Evolutionary conservation across 768 basidiomycete species (phyloP), one percentile per base, ranked within the genome.

Genomic region (Plicaturopsis crispa): DNA sequence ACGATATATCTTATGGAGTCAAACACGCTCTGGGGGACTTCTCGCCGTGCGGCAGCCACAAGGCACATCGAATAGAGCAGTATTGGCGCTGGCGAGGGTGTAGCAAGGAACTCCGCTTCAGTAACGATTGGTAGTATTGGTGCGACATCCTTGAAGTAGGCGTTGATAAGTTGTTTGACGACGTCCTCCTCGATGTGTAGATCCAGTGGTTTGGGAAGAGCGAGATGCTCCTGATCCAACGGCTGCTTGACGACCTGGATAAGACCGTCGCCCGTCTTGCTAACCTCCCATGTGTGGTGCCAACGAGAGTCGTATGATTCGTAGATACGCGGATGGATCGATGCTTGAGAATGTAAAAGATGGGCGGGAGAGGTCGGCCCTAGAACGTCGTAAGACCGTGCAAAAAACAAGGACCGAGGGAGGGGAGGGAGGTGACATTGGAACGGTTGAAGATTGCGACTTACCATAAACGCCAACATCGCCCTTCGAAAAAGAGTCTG

Each of bases 61-160:
- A 91, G 80, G 59, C 92, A 97, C 61, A 98, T 92, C 24, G 89
- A 82, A 59, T 97, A 97, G 16, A 98, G 72, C 41, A 98, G 61
- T 17, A 99, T 70, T 4, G 85, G 80, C 3, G 90, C 75, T 0
- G 83, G 85, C 11, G 77, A 78, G 16, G 76, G 70, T 35, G 58
- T 75, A 24, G 81, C 72, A 44, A 96, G 66, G 53, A 99, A 97
- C 55, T 99, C 94, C 18, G 76, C 72, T 53, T 84, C 78, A 13
- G 88, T 87, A 42, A 98, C 75, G 48, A 99, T 70, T 8, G 96
- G 94, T 41, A 97, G 74, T 30, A 88, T 66, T n/a, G 87, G 88
- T 2, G 87, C 78, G 33, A 93, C 71, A n/a, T 92, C 81, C 16
- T 72, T 69, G 62, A 96, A 99, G 64, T 93, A 96, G 16, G 81